A percentile compares a stretch with the other conserved stretches of the same genome.
These are phyloP conservation scores for Sutorius eximius DNA, from an alignment of 1,284 basidiomycete species.

Conservation along the genomic window DNA sequence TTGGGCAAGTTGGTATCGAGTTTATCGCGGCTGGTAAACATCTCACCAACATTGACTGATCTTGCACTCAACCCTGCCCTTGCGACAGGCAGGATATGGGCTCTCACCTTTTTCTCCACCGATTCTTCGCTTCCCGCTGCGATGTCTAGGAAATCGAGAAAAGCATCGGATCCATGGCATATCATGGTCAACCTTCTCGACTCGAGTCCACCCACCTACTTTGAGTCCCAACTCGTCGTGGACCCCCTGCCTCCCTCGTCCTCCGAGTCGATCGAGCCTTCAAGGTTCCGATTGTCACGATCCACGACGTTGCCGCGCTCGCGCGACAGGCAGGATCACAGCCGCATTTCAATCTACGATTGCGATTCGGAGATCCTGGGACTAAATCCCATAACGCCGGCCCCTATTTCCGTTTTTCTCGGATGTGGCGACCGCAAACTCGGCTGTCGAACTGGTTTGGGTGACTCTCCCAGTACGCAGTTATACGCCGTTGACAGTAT, in stretches of 20 bases:
- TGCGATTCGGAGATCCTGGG: not conserved
- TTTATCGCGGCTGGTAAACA: slow-evolving; percentile 58
- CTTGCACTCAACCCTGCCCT: not conserved
- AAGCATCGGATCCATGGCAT: slow-evolving; percentile 49
- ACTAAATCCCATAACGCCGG: not conserved
- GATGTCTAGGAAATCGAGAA: slow-evolving; percentile 10
- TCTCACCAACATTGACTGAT: not conserved
- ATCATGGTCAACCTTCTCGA: slow-evolving; percentile 42
- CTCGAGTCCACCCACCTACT: slow-evolving; percentile 23
- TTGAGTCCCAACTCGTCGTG: slow-evolving; percentile 20
- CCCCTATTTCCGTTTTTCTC: slow-evolving; percentile 8
- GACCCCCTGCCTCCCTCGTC: not conserved
- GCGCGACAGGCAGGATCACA: not conserved
- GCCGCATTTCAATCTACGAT: slow-evolving; percentile 1
- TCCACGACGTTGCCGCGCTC: not conserved
- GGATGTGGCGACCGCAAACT: slow-evolving; percentile 19
- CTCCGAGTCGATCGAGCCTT: not conserved
- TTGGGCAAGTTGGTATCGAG: slow-evolving; percentile 52
- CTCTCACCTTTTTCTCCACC: slow-evolving; percentile 26
- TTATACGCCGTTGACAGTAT: not conserved
- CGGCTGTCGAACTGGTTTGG: slow-evolving; percentile 1
- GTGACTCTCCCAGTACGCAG: slow-evolving; percentile 11
- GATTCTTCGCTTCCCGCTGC: slow-evolving; percentile 1
- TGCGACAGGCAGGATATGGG: slow-evolving; percentile 40
- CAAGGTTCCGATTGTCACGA: slow-evolving; percentile 1